Conservation (phyloP, 2,329 filamentous ascomycete species). For the Dactylonectria estremocensis region DNA sequence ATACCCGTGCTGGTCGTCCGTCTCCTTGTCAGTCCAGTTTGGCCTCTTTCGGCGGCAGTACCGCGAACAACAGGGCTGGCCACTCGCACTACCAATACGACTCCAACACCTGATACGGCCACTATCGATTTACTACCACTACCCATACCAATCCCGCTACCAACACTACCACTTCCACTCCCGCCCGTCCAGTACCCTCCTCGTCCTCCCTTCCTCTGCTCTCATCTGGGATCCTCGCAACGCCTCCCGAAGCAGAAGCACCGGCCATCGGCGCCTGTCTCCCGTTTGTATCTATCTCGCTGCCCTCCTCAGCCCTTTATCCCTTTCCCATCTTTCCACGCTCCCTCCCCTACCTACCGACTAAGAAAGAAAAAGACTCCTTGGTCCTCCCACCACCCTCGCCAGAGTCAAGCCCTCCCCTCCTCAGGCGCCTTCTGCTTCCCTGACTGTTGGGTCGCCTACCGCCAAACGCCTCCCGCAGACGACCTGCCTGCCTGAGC, state of each 20-base stretch:
- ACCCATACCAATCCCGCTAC: background rate
- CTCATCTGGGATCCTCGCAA: constrained; percentile 6
- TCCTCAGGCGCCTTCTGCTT: constrained; percentile 15
- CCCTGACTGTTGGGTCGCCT: constrained; percentile 16
- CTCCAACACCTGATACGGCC: background rate
- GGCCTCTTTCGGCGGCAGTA: background rate
- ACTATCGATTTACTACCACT: background rate
- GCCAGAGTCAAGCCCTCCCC: background rate
- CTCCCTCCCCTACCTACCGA: constrained; percentile 16
- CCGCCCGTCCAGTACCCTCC: background rate
- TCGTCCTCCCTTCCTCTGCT: constrained; percentile 2
- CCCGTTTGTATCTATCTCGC: constrained; percentile 22
- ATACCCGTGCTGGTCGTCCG: too few relatives aligned
- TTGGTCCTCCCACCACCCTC: constrained; percentile 25
- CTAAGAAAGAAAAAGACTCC: constrained; percentile 20
- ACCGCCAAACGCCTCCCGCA: constrained; percentile 5
- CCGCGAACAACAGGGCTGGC: constrained; percentile 7
- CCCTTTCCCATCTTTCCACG: constrained; percentile 25
- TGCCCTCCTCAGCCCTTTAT: constrained; percentile 20
- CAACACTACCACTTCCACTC: background rate
- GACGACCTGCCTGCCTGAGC: constrained; percentile 4
- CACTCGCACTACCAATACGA: background rate
- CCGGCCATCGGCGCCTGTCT: constrained; percentile 22
- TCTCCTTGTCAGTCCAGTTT: background rate
- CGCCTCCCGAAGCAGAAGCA: constrained; percentile 17